These are phyloP conservation scores for Aureobasidium uvarum DNA, from an alignment of 2,329 filamentous ascomycete genomes.

Conservation along the genomic window DNA sequence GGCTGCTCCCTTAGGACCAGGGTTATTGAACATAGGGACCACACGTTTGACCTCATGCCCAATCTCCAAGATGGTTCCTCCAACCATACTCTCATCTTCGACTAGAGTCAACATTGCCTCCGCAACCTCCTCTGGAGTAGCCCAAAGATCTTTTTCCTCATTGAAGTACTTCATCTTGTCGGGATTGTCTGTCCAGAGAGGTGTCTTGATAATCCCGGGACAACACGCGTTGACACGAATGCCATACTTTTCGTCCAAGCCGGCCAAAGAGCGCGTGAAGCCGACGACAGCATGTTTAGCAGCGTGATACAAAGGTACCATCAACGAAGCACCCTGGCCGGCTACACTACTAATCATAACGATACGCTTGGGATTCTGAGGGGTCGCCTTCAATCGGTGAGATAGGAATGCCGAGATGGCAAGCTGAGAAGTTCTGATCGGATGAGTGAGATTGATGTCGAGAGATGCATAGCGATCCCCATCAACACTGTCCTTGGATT, in stretches of 20 bases:
- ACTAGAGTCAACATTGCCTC: slow-evolving; percentile 58
- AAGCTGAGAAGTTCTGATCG: slow-evolving; percentile 49
- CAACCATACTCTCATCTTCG: slow-evolving; percentile 50
- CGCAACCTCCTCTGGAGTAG: slow-evolving; percentile 60
- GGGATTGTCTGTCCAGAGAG: slow-evolving; percentile 61
- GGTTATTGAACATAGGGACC: slow-evolving; percentile 54
- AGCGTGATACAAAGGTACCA: slow-evolving; percentile 47
- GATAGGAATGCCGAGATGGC: slow-evolving; percentile 49
- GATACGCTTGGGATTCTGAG: slow-evolving; percentile 47
- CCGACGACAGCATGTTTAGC: slow-evolving; percentile 49
- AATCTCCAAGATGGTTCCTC: slow-evolving; percentile 58
- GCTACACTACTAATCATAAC: slow-evolving; percentile 48
- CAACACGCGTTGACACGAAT: slow-evolving; percentile 61
- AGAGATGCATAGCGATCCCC: slow-evolving; percentile 42
- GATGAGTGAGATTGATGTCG: slow-evolving; percentile 52
- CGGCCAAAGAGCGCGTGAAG: slow-evolving; percentile 51
- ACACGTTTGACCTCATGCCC: slow-evolving; percentile 51
- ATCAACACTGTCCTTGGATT: slow-evolving; percentile 38
- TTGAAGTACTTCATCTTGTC: slow-evolving; percentile 58
- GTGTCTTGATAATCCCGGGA: slow-evolving; percentile 61
- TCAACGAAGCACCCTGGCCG: slow-evolving; percentile 42
- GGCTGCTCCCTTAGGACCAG: slow-evolving; percentile 45
- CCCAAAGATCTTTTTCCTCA: slow-evolving; percentile 50
- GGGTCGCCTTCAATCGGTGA: slow-evolving; percentile 37
- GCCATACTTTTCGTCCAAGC: slow-evolving; percentile 50